phyloP scores from a whole-genome alignment of 164 flowering plant species.

The Houttuynia cordata region DNA sequence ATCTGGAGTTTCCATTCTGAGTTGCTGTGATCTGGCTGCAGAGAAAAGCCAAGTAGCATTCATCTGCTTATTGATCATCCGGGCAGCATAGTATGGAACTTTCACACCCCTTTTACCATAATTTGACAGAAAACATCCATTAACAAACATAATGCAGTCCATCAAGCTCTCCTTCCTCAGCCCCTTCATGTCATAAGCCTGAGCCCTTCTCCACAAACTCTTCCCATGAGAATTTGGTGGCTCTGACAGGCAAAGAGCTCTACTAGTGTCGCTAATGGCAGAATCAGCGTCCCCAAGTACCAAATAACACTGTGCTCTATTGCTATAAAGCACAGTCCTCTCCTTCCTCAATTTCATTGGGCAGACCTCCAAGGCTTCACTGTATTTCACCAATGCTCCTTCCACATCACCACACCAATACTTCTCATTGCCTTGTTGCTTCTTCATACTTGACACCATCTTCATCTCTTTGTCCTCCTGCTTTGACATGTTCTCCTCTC shows the following conservation, averaged over 20 bases:
- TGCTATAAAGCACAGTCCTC: slow-evolving; percentile 59
- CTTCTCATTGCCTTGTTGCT: slow-evolving; percentile 42
- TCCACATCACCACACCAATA: slow-evolving; percentile 40
- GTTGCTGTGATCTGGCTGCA: slow-evolving; percentile 9
- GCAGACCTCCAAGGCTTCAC: slow-evolving; percentile 48
- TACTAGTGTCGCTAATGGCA: slow-evolving; percentile 60
- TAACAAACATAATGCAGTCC: slow-evolving; percentile 60
- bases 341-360: slow-evolving; percentile 49
- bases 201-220: slow-evolving; percentile 83
- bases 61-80: slow-evolving; percentile 77
- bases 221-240: slow-evolving; percentile 56
- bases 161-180: slow-evolving; percentile 69
- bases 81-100: slow-evolving; percentile 54
- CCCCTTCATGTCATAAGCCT: slow-evolving; percentile 79
- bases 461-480: slow-evolving; percentile 29
- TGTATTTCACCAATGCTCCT: slow-evolving; percentile 34
- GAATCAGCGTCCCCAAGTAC: slow-evolving; percentile 28
- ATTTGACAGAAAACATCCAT: slow-evolving; percentile 20
- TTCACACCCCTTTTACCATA: slow-evolving; percentile 14
- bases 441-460: slow-evolving; percentile 22
- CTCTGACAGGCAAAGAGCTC: slow-evolving; percentile 45
- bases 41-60: slow-evolving; percentile 64
- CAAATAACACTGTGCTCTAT: slow-evolving; percentile 67
- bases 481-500: slow-evolving; percentile 24
- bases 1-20: slow-evolving; percentile 1